phyloP scores from a whole-genome alignment of 2,329 filamentous ascomycete species.

The Fusarium solani-melongenae region DNA sequence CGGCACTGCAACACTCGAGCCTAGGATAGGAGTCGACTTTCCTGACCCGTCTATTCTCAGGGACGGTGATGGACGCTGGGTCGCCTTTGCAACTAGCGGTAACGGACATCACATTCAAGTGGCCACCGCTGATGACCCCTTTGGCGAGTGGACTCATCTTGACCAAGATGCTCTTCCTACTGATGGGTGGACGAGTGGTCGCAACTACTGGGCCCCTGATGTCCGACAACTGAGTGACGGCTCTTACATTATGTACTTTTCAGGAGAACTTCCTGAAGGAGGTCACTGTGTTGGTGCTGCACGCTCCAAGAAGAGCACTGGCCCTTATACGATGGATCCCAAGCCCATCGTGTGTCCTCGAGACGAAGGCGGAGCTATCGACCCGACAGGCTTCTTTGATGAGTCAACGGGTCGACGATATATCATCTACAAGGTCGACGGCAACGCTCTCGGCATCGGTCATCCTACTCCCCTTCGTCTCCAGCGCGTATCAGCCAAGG shows the following conservation, averaged over 20 bases:
- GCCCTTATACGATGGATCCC: constrained; percentile 63
- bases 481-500: constrained; percentile 60
- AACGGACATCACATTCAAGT: constrained; percentile 64
- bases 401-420: constrained; percentile 63
- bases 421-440: constrained; percentile 74
- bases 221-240: constrained; percentile 61
- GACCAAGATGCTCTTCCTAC: constrained; percentile 66
- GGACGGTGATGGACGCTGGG: constrained; percentile 60
- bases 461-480: constrained; percentile 67
- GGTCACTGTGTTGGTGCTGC: constrained; percentile 71
- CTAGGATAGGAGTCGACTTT: constrained; percentile 55
- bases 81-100: constrained; percentile 67
- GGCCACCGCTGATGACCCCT: constrained; percentile 61
- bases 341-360: constrained; percentile 64
- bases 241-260: constrained; percentile 71
- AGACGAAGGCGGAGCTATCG: constrained; percentile 69
- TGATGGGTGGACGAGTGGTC: constrained; percentile 64
- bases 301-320: constrained; percentile 56
- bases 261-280: constrained; percentile 56
- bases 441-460: constrained; percentile 63
- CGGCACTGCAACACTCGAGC: constrained; percentile 15
- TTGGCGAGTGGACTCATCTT: constrained; percentile 59
- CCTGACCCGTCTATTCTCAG: constrained; percentile 65
- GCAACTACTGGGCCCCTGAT: constrained; percentile 71
- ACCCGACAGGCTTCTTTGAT: constrained; percentile 70